Base-by-base conservation (phyloP, 192 early-diverging fungal genomes). In the Polychytrium aggregatum region DNA sequence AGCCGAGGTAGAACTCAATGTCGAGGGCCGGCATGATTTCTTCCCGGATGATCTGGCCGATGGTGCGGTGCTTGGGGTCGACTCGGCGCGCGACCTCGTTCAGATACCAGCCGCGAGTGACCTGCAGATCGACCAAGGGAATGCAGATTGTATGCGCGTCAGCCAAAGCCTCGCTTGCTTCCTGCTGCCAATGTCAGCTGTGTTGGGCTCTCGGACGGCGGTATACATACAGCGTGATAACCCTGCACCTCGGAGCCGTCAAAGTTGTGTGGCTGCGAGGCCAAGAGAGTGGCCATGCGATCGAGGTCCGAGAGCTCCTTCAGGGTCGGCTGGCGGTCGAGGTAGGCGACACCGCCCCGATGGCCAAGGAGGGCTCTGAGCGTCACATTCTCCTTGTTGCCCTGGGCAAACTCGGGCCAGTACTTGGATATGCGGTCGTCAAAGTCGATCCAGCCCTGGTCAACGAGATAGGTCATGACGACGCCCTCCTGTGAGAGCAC, bases 331-430 rank as follows among this genome's bases (percentile, higher is more conserved):
- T 43, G 54, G 7, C 67, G 20, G 49, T 81, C 76, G 11, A 87
- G 47, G 35, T 42, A 76, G n/a, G 73, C 62, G 14, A 87, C 80
- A 18, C 84, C 82, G 18, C 64, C 77, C 16, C 64, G 59, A 46
- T 87, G 83, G 28, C 56, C 62, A 55, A 87, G 69, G 30, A 87
- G 45, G 49, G 74, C 66, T 1, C 46, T 47, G 28, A 87, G n/a
- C 0, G 80, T 81, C 16, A 87, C 76, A 27, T 85, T 53, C 33
- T 78, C 59, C 57, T 87, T 87, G 40, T 74, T 74, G 8, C 79
- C 77, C 40, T 64, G 63, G 3, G 68, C 83, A 60, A 87, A 87
- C 52, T 85, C 82, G 1, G 84, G 83, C 84, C 84, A 87, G 50
- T 79, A 72, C 5, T 67, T 56, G 1, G 67, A 46, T 27, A 87